Evolutionary conservation across 1,284 basidiomycete genomes (phyloP).

Genomic region (Pisolithus thermaeus): DNA sequence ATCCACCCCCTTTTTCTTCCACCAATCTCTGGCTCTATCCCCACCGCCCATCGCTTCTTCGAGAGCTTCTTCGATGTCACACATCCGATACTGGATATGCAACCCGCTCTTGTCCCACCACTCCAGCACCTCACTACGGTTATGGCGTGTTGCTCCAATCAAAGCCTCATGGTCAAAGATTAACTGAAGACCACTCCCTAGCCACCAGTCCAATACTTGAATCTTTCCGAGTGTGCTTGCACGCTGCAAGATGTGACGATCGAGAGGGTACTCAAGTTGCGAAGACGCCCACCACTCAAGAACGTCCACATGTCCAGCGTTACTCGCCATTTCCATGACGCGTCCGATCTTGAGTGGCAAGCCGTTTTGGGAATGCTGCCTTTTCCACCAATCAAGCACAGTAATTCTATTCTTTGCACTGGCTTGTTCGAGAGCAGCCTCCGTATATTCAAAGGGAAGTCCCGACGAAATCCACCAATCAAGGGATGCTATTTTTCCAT

Average conservation of each 20-base stretch:
- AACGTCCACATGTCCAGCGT: slow-evolving; percentile 60
- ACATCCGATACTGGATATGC: slow-evolving; percentile 75
- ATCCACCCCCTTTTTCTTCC: slow-evolving; percentile 70
- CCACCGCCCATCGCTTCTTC: slow-evolving; percentile 78
- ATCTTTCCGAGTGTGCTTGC: slow-evolving; percentile 76
- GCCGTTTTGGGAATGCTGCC: slow-evolving; percentile 36
- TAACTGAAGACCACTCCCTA: slow-evolving; percentile 65
- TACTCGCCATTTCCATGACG: slow-evolving; percentile 75
- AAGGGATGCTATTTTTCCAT: slow-evolving; percentile 58
- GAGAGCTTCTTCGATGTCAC: slow-evolving; percentile 80
- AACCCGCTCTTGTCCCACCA: slow-evolving; percentile 81
- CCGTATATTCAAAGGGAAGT: slow-evolving; percentile 62
- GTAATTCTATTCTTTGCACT: slow-evolving; percentile 66
- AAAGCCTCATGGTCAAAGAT: slow-evolving; percentile 75
- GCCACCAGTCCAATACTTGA: slow-evolving; percentile 79
- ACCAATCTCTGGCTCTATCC: slow-evolving; percentile 66
- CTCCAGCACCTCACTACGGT: slow-evolving; percentile 72
- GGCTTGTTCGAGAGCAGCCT: slow-evolving; percentile 69
- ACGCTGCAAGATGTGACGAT: slow-evolving; percentile 66
- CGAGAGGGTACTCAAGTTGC: slow-evolving; percentile 69
- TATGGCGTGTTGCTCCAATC: slow-evolving; percentile 71
- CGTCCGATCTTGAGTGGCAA: slow-evolving; percentile 73
- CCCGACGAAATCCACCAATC: slow-evolving; percentile 66
- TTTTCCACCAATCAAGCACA: slow-evolving; percentile 78
- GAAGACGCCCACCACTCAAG: slow-evolving; percentile 82